phyloP scores from a whole-genome alignment of 331 rosid species.

The Acacia pycnantha region DNA sequence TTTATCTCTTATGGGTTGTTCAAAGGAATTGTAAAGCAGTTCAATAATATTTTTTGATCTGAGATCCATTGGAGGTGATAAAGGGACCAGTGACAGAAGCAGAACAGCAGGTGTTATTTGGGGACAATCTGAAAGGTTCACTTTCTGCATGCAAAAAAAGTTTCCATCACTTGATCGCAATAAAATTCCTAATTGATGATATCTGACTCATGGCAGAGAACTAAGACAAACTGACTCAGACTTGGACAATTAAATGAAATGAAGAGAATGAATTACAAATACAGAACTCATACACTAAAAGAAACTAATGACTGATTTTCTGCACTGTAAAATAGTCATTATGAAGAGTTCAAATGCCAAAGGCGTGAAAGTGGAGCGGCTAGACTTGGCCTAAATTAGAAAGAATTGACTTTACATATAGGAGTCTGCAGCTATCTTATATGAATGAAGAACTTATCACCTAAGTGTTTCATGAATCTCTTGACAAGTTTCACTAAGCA shows the following conservation, averaged over 20 bases:
- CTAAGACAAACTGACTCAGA: conserved; percentile 16
- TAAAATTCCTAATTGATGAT: conserved; percentile 4
- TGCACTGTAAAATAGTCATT: not conserved
- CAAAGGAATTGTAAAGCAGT: conserved; percentile 35
- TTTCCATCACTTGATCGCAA: conserved; percentile 30
- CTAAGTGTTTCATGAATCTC: conserved; percentile 20
- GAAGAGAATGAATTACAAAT: conserved; percentile 17
- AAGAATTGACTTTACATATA: not conserved
- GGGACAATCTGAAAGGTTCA: conserved; percentile 74
- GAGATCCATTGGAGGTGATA: conserved; percentile 39
- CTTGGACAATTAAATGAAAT: conserved; percentile 21
- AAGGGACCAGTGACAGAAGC: conserved; percentile 64
- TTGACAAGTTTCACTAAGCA: not conserved
- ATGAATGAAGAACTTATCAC: conserved; percentile 13
- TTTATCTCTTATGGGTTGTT: conserved; percentile 35
- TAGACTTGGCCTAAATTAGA: not conserved
- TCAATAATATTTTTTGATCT: conserved; percentile 39
- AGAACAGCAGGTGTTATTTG: conserved; percentile 64
- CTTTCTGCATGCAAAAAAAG: conserved; percentile 58
- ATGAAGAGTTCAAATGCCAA: conserved; percentile 21
- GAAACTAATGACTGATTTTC: conserved; percentile 1
- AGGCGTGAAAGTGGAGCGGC: conserved; percentile 23
- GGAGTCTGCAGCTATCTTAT: not conserved
- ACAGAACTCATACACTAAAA: conserved; percentile 27
- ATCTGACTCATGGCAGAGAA: conserved; percentile 10